These are phyloP conservation scores for Hypoxylon perforatum DNA, from an alignment of 495 filamentous ascomycete species.

Conservation along the genomic window DNA sequence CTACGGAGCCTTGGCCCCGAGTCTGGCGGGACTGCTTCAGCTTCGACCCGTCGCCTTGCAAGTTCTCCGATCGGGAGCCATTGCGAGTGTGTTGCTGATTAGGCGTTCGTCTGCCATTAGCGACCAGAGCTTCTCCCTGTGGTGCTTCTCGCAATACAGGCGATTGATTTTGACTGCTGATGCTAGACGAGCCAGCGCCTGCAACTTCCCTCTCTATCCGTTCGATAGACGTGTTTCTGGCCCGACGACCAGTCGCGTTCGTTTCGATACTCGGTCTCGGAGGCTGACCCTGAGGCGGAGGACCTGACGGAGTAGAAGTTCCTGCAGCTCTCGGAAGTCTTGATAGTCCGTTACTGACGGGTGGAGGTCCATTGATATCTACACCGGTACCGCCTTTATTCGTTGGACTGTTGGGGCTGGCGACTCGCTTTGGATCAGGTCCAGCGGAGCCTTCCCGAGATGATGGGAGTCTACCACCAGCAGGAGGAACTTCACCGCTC, in stretches of 20 bases:
- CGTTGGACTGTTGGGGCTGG: conserved; percentile 52
- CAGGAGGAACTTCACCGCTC: conserved; percentile 49
- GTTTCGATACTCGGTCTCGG: conserved; percentile 68
- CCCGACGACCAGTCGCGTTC: conserved; percentile 40
- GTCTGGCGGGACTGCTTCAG: conserved; percentile 47
- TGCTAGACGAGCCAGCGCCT: conserved; percentile 39
- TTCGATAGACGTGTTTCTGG: conserved; percentile 55
- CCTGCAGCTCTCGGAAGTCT: conserved; percentile 76
- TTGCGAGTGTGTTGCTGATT: conserved; percentile 52
- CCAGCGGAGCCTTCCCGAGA: conserved; percentile 74
- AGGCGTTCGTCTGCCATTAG: conserved; percentile 72
- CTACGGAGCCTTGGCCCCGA: conserved; percentile 61
- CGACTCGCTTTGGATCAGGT: conserved; percentile 65
- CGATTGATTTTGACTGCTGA: conserved; percentile 60
- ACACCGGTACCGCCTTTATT: conserved; percentile 50
- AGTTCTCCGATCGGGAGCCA: conserved; percentile 44
- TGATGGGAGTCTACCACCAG: conserved; percentile 51
- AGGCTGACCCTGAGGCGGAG: conserved; percentile 87
- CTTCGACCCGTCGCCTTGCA: conserved; percentile 45
- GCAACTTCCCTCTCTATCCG: conserved; percentile 49
- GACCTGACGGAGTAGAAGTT: conserved; percentile 78
- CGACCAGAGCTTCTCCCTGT: conserved; percentile 58
- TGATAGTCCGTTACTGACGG: conserved; percentile 58
- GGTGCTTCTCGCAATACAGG: conserved; percentile 63
- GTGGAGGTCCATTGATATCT: conserved; percentile 48